phyloP scores from a whole-genome alignment of 352 stramenopile species.

The Globisporangium megalacanthum region DNA sequence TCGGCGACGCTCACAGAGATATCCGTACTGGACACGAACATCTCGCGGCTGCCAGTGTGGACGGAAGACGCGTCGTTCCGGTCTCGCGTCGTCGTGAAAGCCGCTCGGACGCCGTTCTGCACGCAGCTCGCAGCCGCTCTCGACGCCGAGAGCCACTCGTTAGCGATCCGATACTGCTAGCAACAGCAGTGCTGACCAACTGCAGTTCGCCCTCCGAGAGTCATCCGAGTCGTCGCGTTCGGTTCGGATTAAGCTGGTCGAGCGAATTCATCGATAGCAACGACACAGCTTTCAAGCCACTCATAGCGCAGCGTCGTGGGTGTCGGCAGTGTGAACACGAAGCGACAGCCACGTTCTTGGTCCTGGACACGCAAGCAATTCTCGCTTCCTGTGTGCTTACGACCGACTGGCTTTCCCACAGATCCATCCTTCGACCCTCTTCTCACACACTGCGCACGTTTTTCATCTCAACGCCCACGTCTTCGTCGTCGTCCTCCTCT shows the following conservation, averaged over 20 bases:
- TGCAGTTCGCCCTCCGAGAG: too few relatives aligned
- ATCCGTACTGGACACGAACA: conserved; percentile 9
- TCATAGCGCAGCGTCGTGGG: too few relatives aligned
- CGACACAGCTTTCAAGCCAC: too few relatives aligned
- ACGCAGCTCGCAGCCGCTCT: not conserved
- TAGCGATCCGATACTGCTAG: not conserved
- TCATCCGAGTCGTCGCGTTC: too few relatives aligned
- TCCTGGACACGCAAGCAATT: too few relatives aligned
- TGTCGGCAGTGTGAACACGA: too few relatives aligned
- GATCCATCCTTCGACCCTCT: too few relatives aligned
- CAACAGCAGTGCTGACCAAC: not conserved
- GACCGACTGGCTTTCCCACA: too few relatives aligned
- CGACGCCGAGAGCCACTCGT: not conserved
- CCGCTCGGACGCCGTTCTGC: not conserved
- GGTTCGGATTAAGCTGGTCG: too few relatives aligned
- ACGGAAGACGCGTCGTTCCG: conserved; percentile 1
- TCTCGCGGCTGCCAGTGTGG: conserved; percentile 5
- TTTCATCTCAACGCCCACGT: conserved; percentile 26
- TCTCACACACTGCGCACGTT: conserved; percentile 28
- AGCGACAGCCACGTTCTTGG: too few relatives aligned
- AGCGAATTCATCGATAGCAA: too few relatives aligned
- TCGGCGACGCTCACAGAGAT: conserved; percentile 1
- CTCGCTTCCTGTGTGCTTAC: too few relatives aligned
- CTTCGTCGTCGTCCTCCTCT: conserved; percentile 19
- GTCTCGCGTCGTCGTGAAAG: not conserved